phyloP scores from a whole-genome alignment of 371 early-diverging fungal genomes.

The Smittium culicis region DNA sequence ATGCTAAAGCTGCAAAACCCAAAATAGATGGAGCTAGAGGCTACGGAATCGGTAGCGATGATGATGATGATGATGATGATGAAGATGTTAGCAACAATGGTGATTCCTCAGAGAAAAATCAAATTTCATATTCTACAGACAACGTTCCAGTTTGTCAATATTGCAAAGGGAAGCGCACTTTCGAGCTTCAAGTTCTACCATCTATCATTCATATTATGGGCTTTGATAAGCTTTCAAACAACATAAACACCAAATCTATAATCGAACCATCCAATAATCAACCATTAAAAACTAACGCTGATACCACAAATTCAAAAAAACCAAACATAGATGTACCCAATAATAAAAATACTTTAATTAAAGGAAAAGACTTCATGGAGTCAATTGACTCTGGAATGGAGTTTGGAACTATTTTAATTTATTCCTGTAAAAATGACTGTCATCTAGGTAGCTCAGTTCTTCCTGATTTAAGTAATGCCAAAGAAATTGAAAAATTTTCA shows the following conservation, averaged over 20 bases:
- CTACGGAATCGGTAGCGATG: background rate
- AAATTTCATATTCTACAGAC: slow-evolving; percentile 16
- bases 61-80: slow-evolving; percentile 17
- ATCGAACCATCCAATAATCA: too few species aligned
- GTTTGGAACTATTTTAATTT: slow-evolving; percentile 78
- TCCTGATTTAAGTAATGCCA: slow-evolving; percentile 12
- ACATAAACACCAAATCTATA: too few species aligned
- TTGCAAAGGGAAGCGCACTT: slow-evolving; percentile 64
- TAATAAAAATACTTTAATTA: slow-evolving; percentile 22
- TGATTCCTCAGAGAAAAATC: too few species aligned
- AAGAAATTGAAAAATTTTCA: slow-evolving; percentile 17
- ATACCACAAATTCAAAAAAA: slow-evolving; percentile 20
- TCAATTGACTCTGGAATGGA: slow-evolving; percentile 71
- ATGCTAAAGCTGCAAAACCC: too few species aligned
- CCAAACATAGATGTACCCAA: too few species aligned
- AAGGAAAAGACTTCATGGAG: slow-evolving; percentile 31
- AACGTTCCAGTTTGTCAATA: slow-evolving; percentile 40
- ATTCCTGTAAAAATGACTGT: slow-evolving; percentile 70
- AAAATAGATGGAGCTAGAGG: background rate
- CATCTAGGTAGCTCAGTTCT: slow-evolving; percentile 23
- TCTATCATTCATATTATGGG: slow-evolving; percentile 43
- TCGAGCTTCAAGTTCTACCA: slow-evolving; percentile 90
- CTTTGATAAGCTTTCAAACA: slow-evolving; percentile 3
- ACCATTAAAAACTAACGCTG: too few species aligned
- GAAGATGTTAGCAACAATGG: slow-evolving; percentile 13